Conservation (phyloP, 352 stramenopile species). For the Saprolegnia diclina region DNA sequence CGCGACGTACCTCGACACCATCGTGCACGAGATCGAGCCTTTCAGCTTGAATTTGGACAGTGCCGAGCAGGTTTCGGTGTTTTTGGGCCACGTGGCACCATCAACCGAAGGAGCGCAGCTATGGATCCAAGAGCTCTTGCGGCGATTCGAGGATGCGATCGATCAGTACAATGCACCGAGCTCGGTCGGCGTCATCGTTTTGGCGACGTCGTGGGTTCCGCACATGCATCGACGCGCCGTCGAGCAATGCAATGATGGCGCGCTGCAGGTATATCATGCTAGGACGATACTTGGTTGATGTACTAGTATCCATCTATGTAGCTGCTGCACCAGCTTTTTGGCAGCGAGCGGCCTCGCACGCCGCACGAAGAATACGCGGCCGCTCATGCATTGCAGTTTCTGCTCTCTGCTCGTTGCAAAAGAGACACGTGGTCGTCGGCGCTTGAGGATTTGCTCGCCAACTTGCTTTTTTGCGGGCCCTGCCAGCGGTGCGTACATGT, state of each 20-base stretch:
- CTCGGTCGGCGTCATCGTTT: background rate
- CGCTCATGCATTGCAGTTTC: background rate
- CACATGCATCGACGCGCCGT: background rate
- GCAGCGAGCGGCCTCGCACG: background rate
- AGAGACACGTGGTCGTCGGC: background rate
- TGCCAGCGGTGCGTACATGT: background rate
- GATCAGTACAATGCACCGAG: background rate
- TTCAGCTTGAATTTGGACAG: background rate
- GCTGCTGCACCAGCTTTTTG: constrained; percentile 4
- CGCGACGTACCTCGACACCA: background rate
- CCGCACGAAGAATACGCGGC: background rate
- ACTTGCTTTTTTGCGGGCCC: background rate
- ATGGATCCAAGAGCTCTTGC: background rate
- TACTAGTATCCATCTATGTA: background rate
- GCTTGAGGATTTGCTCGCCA: background rate
- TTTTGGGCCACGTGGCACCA: background rate
- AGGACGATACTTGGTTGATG: background rate
- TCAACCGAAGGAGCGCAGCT: background rate
- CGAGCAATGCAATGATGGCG: background rate
- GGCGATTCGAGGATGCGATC: background rate
- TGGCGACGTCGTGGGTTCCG: background rate
- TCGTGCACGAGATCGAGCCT: background rate
- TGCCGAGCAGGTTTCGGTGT: background rate
- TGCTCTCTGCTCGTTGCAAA: background rate
- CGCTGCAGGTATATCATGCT: background rate